A percentile compares a stretch with the other conserved stretches of the same genome.
Conservation (phyloP, 176 grass and related monocot species). For the Coix lacrymajobi region DNA sequence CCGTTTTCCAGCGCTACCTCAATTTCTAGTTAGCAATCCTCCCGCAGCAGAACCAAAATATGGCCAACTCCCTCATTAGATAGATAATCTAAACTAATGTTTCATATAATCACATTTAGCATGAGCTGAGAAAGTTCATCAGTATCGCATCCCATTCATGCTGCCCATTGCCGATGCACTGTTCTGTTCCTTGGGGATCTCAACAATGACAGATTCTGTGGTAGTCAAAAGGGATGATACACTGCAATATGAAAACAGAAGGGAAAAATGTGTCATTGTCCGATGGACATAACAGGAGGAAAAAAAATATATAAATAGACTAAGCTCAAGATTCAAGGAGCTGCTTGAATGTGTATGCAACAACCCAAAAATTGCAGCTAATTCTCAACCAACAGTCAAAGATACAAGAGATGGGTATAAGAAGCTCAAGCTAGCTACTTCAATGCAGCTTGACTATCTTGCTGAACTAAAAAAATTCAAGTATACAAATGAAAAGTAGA, state of each 20-base stretch:
- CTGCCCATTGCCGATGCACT: slow-evolving; percentile 25
- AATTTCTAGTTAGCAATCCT: slow-evolving; percentile 1
- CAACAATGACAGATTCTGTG: slow-evolving; percentile 63
- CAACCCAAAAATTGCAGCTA: neutral
- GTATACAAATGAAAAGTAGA: neutral
- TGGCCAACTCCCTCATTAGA: neutral
- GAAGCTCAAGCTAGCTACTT: neutral
- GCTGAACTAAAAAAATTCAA: neutral
- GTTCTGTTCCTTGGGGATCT: slow-evolving; percentile 45
- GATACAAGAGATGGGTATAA: neutral
- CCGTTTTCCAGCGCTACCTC: neutral
- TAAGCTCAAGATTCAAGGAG: neutral
- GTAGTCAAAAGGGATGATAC: slow-evolving; percentile 77
- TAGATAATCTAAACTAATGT: neutral
- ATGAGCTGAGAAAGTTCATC: neutral
- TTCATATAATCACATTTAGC: slow-evolving; percentile 12
- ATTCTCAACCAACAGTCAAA: neutral
- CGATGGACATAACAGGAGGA: neutral
- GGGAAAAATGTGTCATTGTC: neutral
- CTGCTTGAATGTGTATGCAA: neutral
- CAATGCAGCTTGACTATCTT: neutral
- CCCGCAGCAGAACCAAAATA: neutral
- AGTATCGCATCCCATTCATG: slow-evolving; percentile 43
- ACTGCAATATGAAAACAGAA: slow-evolving; percentile 26
- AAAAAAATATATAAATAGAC: neutral